Conservation (phyloP, 2,329 filamentous ascomycete species). For the Alternaria alternata region DNA sequence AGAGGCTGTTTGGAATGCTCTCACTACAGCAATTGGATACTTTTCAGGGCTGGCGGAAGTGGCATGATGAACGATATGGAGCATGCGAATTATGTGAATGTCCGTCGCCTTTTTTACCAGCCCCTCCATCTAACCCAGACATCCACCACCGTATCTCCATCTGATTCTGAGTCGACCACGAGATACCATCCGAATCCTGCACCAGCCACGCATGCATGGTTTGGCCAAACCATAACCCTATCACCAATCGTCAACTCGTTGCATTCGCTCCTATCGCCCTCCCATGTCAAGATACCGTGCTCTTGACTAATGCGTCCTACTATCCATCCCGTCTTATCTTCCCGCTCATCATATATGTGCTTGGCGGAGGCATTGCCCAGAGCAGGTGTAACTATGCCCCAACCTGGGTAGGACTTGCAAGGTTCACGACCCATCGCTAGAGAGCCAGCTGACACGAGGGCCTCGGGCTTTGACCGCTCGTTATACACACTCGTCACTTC, state of each 20-base stretch:
- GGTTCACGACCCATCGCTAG: conserved; percentile 77
- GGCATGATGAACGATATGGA: not conserved
- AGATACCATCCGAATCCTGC: conserved; percentile 77
- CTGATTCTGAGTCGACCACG: conserved; percentile 69
- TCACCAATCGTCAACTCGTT: conserved; percentile 67
- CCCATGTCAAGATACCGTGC: conserved; percentile 75
- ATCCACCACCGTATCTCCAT: conserved; percentile 69
- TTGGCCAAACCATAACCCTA: conserved; percentile 76
- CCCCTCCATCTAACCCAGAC: conserved; percentile 76
- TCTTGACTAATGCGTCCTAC: conserved; percentile 79
- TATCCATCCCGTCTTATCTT: conserved; percentile 64
- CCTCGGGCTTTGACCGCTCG: conserved; percentile 63
- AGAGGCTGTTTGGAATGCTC: not conserved
- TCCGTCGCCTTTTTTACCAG: conserved; percentile 59
- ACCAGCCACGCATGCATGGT: conserved; percentile 81
- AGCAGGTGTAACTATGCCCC: conserved; percentile 74
- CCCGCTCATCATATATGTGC: conserved; percentile 38
- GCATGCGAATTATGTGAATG: not conserved
- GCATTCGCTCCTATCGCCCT: conserved; percentile 45
- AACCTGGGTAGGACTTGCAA: conserved; percentile 74
- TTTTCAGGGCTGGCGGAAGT: not conserved
- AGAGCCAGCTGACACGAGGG: conserved; percentile 72
- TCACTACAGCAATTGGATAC: not conserved
- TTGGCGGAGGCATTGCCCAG: conserved; percentile 34
- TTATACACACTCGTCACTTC: conserved; percentile 75